A percentile compares a stretch with the other conserved stretches of the same genome.
Evolutionary conservation across 2,329 filamentous ascomycete species (phyloP).

Genomic region (Juglanconis sp.): DNA sequence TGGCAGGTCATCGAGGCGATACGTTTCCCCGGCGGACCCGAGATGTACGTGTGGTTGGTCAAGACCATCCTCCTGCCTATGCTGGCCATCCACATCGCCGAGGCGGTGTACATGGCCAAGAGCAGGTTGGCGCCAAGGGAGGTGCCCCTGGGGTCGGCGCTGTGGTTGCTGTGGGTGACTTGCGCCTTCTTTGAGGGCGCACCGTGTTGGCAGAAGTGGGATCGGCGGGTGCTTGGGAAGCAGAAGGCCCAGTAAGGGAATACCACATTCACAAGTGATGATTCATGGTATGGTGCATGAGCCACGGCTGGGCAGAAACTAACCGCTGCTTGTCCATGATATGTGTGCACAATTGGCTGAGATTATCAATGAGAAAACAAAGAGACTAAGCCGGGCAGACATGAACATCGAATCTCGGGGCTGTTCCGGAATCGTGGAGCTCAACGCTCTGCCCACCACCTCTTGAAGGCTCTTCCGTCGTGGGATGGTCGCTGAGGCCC

Average conservation of each 20-base stretch:
- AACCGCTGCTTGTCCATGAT: background rate
- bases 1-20: slow-evolving; percentile 48
- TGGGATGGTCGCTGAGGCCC: too few species aligned
- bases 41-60: slow-evolving; percentile 57
- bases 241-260: background rate
- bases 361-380: too few species aligned
- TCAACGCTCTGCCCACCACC: too few species aligned
- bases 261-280: slow-evolving; percentile 19
- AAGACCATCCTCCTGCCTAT: slow-evolving; percentile 57
- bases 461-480: too few species aligned
- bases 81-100: slow-evolving; percentile 60
- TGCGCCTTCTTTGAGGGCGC: slow-evolving; percentile 54
- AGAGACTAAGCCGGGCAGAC: too few species aligned
- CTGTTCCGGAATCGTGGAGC: too few species aligned
- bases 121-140: slow-evolving; percentile 45
- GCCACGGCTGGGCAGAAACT: background rate
- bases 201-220: slow-evolving; percentile 48
- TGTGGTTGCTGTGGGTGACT: slow-evolving; percentile 55
- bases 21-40: slow-evolving; percentile 54
- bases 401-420: too few species aligned
- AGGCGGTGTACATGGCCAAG: slow-evolving; percentile 54
- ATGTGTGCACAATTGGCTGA: too few species aligned
- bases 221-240: slow-evolving; percentile 39
- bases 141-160: slow-evolving; percentile 39
- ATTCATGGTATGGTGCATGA: background rate